Conservation (phyloP, 2,329 filamentous ascomycete genomes). For the Aspergillus tanneri region DNA sequence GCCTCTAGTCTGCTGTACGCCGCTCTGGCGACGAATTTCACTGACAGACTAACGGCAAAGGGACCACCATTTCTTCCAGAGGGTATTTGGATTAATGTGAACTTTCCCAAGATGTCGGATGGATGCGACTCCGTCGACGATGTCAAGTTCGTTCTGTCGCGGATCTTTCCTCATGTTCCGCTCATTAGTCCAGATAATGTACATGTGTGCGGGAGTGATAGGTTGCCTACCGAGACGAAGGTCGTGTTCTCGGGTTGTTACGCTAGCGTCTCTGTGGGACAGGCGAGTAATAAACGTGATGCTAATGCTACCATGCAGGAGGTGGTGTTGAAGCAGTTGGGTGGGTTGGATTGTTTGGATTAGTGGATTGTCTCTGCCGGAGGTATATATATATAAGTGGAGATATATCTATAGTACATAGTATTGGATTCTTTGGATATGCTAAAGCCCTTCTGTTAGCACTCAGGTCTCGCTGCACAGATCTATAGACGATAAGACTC, state of each 20-base stretch:
- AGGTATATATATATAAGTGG: not conserved
- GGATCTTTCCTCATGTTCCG: constrained; percentile 53
- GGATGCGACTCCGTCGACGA: constrained; percentile 54
- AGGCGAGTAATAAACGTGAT: constrained; percentile 61
- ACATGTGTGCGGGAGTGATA: constrained; percentile 54
- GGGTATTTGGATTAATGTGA: constrained; percentile 66
- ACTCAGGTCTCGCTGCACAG: no score
- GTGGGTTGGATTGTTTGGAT: constrained; percentile 13
- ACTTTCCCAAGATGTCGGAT: constrained; percentile 57
- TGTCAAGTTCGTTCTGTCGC: constrained; percentile 64
- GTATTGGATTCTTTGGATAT: no score
- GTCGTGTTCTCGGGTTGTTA: constrained; percentile 58
- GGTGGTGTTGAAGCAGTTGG: constrained; percentile 53
- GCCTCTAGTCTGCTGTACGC: constrained; percentile 61
- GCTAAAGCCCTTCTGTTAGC: no score
- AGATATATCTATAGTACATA: no score
- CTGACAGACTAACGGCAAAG: constrained; percentile 53
- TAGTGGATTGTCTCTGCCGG: no score
- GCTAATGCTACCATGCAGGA: constrained; percentile 53
- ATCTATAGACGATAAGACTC: no score
- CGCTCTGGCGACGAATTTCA: constrained; percentile 60
- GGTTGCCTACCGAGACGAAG: constrained; percentile 59
- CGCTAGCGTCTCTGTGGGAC: constrained; percentile 63
- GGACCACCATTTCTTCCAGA: constrained; percentile 64
- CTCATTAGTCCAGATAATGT: constrained; percentile 51